Evolutionary conservation across 148 eudicot genomes (phyloP), one percentile per base, ranked within the genome.

Genomic region (Arbutus unedo): DNA sequence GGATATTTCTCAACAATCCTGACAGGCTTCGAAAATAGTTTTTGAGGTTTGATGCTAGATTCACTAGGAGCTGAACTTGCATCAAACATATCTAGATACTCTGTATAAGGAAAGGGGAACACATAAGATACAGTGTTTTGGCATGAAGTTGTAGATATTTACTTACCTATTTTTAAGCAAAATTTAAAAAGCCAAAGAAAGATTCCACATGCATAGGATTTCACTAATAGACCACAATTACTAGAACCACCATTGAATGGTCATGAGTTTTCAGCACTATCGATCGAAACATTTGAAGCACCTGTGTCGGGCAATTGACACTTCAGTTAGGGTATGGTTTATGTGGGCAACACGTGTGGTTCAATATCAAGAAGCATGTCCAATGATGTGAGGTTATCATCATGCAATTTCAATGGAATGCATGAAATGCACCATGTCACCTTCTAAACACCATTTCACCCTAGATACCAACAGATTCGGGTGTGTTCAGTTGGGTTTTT

Each of bases 1-100:
- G 99, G 99, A 86, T 93, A 96, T 85, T 93, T 96, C 87, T 94
- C 99, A 78, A 89, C 87, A 79, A 96, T 78, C 87, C 93, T 90
- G 79, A 91, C 81, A 74, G 99, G 99, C 87, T 89, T 82, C 14
- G 92, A 84, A 80, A 96, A 96, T 79, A 96, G 83, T 81, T 91
- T 96, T 85, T 96, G 99, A 31, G 90, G 89, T 74, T 82, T 68
- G 83, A 96, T 83, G 84, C 71, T 90, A 56, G 99, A 96, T 79
- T 94, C 98, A 21, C 85, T 80, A 14, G 91, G 90, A 76, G 97
- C 88, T 71, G 98, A 85, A 87, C 92, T 96, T 60, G 93, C 94
- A 83, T 96, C 99, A 87, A 96, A 96, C 88, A 84, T 83, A 80
- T 94, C 93, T 54, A 96, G 97, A 82, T 96, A 96, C 82, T 94